phyloP scores from a whole-genome alignment of 371 early-diverging fungal genomes.

The Choanephora cucurbitarum region DNA sequence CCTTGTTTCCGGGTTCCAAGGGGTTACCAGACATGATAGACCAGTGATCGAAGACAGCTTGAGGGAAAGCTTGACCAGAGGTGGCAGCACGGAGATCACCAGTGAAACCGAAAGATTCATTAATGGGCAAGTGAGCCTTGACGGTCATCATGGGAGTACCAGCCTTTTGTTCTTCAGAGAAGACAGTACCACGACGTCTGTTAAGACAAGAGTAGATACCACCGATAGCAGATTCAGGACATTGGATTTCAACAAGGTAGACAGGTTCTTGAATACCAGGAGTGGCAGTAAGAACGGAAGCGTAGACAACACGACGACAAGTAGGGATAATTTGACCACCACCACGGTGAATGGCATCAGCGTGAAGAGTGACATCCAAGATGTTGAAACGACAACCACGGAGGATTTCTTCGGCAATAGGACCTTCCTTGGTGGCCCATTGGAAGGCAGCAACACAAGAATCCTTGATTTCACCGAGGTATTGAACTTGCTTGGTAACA shows the following conservation, averaged over 20 bases:
- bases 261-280: constrained; percentile 99
- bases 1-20: constrained; percentile 79
- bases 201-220: constrained; percentile 97
- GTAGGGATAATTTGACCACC: constrained; percentile 97
- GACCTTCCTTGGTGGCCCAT: constrained; percentile 96
- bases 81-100: constrained; percentile 75
- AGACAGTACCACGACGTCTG: constrained; percentile 97
- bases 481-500: constrained; percentile 98
- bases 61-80: constrained; percentile 98
- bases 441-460: constrained; percentile 95
- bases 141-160: constrained; percentile 95
- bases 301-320: constrained; percentile 92
- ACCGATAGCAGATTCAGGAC: constrained; percentile 95
- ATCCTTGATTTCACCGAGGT: constrained; percentile 99
- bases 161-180: constrained; percentile 91
- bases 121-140: constrained; percentile 98
- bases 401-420: constrained; percentile 84
- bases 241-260: constrained; percentile 97
- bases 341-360: constrained; percentile 99
- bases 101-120: constrained; percentile 99
- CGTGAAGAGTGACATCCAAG: constrained; percentile 97
- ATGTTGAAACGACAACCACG: constrained; percentile 99
- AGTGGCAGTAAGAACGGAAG: constrained; percentile 85
- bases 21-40: constrained; percentile 83
- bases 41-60: constrained; percentile 90